Evolutionary conservation across 208 protist genomes (phyloP).

Genomic region (Crithidia acanthocephali): DNA sequence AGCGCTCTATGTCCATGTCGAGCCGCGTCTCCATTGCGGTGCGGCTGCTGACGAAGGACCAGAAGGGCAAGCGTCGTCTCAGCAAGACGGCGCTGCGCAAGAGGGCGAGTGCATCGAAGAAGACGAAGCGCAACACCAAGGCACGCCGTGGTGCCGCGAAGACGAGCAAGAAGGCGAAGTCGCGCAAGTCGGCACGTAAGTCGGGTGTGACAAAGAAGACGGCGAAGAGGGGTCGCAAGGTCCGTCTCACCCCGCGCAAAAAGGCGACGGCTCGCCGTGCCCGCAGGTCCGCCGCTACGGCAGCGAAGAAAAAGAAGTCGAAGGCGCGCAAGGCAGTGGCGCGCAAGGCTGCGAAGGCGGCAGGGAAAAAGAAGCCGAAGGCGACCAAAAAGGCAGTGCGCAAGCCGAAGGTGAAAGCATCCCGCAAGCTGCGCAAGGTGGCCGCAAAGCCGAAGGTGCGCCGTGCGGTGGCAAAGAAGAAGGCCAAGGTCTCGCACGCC

Average conservation of each 20-base stretch:
- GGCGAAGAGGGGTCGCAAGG: not conserved
- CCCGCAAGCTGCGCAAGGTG: conserved; percentile 14
- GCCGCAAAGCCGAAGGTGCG: not conserved
- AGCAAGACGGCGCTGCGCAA: conserved; percentile 22
- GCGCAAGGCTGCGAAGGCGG: not conserved
- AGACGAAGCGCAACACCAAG: conserved; percentile 7
- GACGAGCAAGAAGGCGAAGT: conserved; percentile 12
- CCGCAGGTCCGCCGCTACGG: not conserved
- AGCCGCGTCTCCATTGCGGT: conserved; percentile 38
- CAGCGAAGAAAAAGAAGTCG: not conserved
- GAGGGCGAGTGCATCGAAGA: conserved; percentile 11
- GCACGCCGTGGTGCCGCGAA: not conserved
- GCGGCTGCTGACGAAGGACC: conserved; percentile 33
- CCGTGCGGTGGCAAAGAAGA: conserved; percentile 13
- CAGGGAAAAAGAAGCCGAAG: not conserved
- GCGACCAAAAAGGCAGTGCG: not conserved
- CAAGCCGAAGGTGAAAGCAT: not conserved
- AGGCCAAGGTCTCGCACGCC: not conserved
- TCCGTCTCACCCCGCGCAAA: not conserved
- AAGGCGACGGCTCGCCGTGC: not conserved
- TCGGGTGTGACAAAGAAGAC: conserved; percentile 1
- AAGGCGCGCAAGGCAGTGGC: not conserved
- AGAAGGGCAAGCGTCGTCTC: conserved; percentile 2
- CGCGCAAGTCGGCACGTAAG: not conserved
- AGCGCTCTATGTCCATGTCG: conserved; percentile 19